Percentiles rank a stretch among this genome's conserved stretches.
Conservation (phyloP, 2,329 filamentous ascomycete genomes). For the Colletotrichum sp. region DNA sequence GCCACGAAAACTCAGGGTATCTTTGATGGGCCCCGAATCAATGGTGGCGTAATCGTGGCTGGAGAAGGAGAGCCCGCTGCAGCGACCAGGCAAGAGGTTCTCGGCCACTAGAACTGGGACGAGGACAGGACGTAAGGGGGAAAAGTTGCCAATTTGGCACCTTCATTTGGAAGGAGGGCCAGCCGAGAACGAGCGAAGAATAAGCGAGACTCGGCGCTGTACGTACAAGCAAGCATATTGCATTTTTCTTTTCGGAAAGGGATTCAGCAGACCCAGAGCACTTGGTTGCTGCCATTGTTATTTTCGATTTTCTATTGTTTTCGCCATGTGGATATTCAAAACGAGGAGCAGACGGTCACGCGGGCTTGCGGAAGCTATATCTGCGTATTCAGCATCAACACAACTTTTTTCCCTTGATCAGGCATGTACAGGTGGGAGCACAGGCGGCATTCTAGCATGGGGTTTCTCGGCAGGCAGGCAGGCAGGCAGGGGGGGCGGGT, state of each 20-base stretch:
- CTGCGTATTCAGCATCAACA: not conserved
- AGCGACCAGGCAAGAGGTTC: conserved; percentile 17
- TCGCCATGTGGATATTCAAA: conserved; percentile 8
- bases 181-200: not conserved
- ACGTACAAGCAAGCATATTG: conserved; percentile 19
- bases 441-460: not conserved
- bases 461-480: not conserved
- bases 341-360: not conserved
- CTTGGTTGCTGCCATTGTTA: not conserved
- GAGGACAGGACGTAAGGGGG: not conserved
- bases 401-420: not conserved
- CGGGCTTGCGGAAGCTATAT: not conserved
- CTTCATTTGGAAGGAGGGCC: not conserved
- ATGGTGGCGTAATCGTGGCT: conserved; percentile 2
- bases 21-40: not conserved
- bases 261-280: conserved; percentile 14
- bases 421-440: not conserved
- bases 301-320: not conserved
- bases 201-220: conserved; percentile 8
- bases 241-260: conserved; percentile 8
- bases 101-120: conserved; percentile 18
- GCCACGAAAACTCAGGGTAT: conserved; percentile 1
- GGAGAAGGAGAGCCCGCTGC: not conserved
- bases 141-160: not conserved
- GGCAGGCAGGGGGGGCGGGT: not conserved